Conservation (phyloP, 164 flowering plant genomes). For the Stephania yunnanensis region DNA sequence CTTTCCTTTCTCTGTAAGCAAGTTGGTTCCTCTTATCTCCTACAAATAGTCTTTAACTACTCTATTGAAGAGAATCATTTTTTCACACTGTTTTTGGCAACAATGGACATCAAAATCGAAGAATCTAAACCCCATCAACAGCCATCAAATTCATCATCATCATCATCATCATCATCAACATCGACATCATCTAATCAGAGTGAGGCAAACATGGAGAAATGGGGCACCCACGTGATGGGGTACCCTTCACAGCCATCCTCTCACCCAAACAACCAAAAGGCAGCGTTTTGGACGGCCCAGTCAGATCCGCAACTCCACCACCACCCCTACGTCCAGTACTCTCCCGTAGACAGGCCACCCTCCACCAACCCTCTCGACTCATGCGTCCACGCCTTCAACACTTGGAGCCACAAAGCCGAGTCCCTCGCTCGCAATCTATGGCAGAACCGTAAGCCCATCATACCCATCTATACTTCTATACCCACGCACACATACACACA, state of each 20-base stretch:
- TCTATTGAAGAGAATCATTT: not conserved
- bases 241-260: constrained; percentile 51
- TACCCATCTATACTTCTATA: not conserved
- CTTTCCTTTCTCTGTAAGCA: not conserved
- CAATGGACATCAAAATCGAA: constrained; percentile 5
- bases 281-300: constrained; percentile 48
- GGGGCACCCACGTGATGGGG: constrained; percentile 80
- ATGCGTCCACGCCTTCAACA: constrained; percentile 30
- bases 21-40: not conserved
- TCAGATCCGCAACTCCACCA: constrained; percentile 20
- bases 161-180: constrained; percentile 3
- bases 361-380: constrained; percentile 36
- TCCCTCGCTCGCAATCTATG: constrained; percentile 40
- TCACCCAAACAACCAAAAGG: constrained; percentile 67
- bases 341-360: constrained; percentile 32
- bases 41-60: not conserved
- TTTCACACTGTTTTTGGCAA: no score
- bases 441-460: constrained; percentile 32
- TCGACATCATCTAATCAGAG: constrained; percentile 4
- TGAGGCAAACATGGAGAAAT: constrained; percentile 30
- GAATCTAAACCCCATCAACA: not conserved
- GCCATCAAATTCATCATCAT: not conserved
- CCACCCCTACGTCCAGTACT: constrained; percentile 33
- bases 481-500: no score
- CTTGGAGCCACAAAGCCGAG: constrained; percentile 38